These are phyloP conservation scores for Domatiomyces catenatus DNA, from an alignment of 2,329 filamentous ascomycete genomes.

Conservation along the genomic window DNA sequence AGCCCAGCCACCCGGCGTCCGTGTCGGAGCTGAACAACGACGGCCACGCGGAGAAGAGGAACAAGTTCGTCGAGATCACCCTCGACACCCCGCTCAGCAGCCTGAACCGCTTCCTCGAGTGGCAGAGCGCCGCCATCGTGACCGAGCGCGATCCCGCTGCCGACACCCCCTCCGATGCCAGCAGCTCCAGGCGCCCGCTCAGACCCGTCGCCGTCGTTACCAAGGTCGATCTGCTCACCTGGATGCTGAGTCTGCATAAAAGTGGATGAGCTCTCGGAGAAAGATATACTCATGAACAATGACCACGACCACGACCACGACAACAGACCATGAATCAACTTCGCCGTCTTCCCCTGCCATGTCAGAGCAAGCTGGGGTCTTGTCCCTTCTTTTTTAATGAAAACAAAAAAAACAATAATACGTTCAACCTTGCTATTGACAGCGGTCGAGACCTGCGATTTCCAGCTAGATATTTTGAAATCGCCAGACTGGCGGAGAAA, in stretches of 20 bases:
- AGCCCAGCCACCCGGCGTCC: not conserved
- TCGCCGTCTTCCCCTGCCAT: not conserved
- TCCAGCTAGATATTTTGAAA: no score
- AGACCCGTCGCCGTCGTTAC: conserved; percentile 78
- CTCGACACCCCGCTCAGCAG: conserved; percentile 69
- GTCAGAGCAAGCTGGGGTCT: not conserved
- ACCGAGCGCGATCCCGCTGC: conserved; percentile 54
- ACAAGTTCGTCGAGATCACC: conserved; percentile 87
- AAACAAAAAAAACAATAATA: no score
- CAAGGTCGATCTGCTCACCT: conserved; percentile 88
- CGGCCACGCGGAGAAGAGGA: conserved; percentile 23
- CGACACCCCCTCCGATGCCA: not conserved
- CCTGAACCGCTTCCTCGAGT: conserved; percentile 70
- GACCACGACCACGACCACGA: not conserved
- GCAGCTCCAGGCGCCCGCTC: conserved; percentile 34
- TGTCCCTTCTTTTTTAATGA: not conserved
- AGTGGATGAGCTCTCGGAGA: conserved; percentile 1
- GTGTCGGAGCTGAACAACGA: conserved; percentile 9
- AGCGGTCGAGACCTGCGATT: no score
- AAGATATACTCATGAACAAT: not conserved
- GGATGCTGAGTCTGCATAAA: conserved; percentile 59
- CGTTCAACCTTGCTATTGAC: not conserved
- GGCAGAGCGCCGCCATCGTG: conserved; percentile 91
- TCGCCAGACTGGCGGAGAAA: no score
- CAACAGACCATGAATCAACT: not conserved